Evolutionary conservation across 192 early-diverging fungal species (phyloP), one percentile per base, ranked within the genome.

Genomic region (Rhizophagus sp.): DNA sequence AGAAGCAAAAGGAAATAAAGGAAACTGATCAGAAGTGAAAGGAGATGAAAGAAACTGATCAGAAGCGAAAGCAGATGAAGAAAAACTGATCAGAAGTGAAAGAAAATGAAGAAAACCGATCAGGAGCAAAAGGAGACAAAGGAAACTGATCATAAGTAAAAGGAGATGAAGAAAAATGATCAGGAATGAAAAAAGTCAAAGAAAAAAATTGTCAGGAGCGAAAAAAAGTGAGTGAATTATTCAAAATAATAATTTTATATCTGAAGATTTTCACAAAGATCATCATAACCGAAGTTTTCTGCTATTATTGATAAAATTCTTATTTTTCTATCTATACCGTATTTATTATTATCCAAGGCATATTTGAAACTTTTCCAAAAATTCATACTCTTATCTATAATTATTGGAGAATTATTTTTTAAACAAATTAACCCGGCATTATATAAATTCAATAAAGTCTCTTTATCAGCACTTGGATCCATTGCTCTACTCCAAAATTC

Each of bases 261-360:
- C 49, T 73, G 49, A 36, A 73, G 22, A 57, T 50, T 73, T 73
- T 73, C 49, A 30, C 27, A 3, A n/a, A 57, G n/a, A 4, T 73
- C 27, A 44, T n/a, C 3, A 73, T 73, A 73, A 57, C 10, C 1
- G 22, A 73, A 73, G 41, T 50, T 73, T 27, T 57, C 27, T 11
- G 71, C 13, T 52, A 73, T 73, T 27, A 73, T 73, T 49, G 41
- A 71, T 19, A 71, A 36, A 71, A 71, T 71, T 71, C 41, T 25
- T 17, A 39, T 71, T 71, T 19, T 44, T 13, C 27, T 3, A 73
- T 50, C 39, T 73, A 25, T 5, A 22, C 71, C 27, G 57, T 27
- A 5, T 30, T 57, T 73, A 50, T 73, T 73, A 73, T n/a, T 27
- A 27, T 49, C 39, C 22, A 73, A 19, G 24, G 9, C 22, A 49